Evolutionary conservation across 2,329 filamentous ascomycete species (phyloP), one percentile per base, ranked within the genome.

Genomic region (Monilinia fructicola): DNA sequence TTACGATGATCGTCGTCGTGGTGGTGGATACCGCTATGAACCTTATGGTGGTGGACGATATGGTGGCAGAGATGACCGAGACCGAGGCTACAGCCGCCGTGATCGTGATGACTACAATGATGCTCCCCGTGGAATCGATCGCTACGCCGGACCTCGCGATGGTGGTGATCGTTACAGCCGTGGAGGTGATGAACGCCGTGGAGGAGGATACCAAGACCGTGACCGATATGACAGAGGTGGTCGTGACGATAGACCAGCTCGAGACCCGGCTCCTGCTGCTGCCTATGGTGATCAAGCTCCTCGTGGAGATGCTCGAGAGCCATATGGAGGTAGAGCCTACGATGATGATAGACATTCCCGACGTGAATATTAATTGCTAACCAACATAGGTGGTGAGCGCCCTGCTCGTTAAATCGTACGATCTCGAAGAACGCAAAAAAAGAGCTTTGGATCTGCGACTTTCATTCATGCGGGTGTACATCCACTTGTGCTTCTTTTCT

Each of bases 181-280:
- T 55, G 71, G 74, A 68, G 71, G 71, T 54, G 75, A 76, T 62
- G 83, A 85, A 52, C 81, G 84, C 40, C 72, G 72, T 67, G 81
- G 84, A 68, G 80, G 80, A 56, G 79, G 74, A 54, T 74, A 75
- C 55, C 81, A 81, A 67, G 80, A 84, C 50, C 77, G 77, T 66
- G 80, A 84, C 23, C 75, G 77, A 64, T 73, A 76, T 67, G 75
- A 76, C 38, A 78, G 79, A 67, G 79, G 81, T 68, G 81, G 84
- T 68, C 83, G 86, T 63, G 81, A 82, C 63, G 84, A 86, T 59
- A 77, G 78, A 65, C 76, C 78, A 71, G 72, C 78, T 73, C 78
- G 79, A 67, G 79, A 81, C 67, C 72, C 71, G 68, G 70, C 74
- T 65, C 77, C 79, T 42, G 76, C 77, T 70, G 72, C 79, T 61